Percentiles rank a stretch among this genome's conserved stretches.
Conservation (phyloP, 768 basidiomycete genomes). For the Tylopilus intermedius region DNA sequence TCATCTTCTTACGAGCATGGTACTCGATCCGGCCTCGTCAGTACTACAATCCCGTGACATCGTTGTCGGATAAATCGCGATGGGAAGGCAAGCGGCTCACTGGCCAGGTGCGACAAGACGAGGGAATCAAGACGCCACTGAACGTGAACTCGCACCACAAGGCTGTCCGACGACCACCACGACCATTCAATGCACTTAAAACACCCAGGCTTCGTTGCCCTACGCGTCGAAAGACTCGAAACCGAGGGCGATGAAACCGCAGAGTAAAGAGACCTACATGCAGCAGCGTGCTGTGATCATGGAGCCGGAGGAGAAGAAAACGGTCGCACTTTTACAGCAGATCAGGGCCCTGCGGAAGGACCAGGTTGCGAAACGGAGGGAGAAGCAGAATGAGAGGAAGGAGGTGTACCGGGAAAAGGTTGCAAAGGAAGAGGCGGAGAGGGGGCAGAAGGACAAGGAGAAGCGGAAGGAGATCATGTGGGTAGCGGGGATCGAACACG, state of each 20-base stretch:
- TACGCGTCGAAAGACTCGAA: slow-evolving; percentile 96
- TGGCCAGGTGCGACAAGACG: slow-evolving; percentile 84
- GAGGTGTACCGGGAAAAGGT: slow-evolving; percentile 64
- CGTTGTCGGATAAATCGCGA: slow-evolving; percentile 70
- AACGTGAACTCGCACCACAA: slow-evolving; percentile 87
- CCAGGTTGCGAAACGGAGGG: slow-evolving; percentile 69
- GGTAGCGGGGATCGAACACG: slow-evolving; percentile 62
- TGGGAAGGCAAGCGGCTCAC: slow-evolving; percentile 98
- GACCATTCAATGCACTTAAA: slow-evolving; percentile 88
- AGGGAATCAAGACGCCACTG: slow-evolving; percentile 76
- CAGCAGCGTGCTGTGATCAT: slow-evolving; percentile 93
- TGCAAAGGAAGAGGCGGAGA: slow-evolving; percentile 61
- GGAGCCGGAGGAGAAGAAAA: slow-evolving; percentile 93
- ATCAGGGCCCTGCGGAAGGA: slow-evolving; percentile 89
- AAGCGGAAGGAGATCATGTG: slow-evolving; percentile 75
- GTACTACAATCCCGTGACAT: slow-evolving; percentile 95
- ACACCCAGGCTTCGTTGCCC: slow-evolving; percentile 81
- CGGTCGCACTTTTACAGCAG: slow-evolving; percentile 87
- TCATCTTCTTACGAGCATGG: slow-evolving; percentile 95
- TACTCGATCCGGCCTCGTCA: slow-evolving; percentile 92
- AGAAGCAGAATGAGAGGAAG: slow-evolving; percentile 81
- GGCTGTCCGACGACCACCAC: slow-evolving; percentile 66
- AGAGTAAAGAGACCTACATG: slow-evolving; percentile 75
- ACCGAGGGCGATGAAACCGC: slow-evolving; percentile 75
- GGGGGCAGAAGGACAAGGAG: slow-evolving; percentile 67